Evolutionary conservation across 352 stramenopile genomes (phyloP).

Genomic region (Pythium sp.): DNA sequence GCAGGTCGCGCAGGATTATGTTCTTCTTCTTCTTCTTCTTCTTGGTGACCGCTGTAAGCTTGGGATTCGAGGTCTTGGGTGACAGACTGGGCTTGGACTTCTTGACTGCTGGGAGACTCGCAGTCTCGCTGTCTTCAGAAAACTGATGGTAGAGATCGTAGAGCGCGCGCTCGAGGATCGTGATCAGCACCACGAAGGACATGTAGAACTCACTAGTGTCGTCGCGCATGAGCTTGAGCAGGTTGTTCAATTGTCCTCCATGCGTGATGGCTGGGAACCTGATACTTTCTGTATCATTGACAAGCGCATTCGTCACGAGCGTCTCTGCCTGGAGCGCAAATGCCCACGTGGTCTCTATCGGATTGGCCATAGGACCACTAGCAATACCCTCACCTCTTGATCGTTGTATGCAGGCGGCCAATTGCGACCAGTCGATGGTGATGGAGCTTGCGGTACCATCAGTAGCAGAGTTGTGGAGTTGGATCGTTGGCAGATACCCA

Average conservation of each 20-base stretch:
- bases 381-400: background rate
- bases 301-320: background rate
- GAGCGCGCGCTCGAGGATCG: conserved; percentile 55
- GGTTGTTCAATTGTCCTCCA: conserved; percentile 19
- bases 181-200: conserved; percentile 51
- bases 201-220: conserved; percentile 50
- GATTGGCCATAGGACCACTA: conserved; percentile 8
- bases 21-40: conserved; percentile 36
- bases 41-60: background rate
- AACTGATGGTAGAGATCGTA: conserved; percentile 45
- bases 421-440: conserved; percentile 23
- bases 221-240: conserved; percentile 24
- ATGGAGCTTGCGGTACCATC: conserved; percentile 10
- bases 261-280: conserved; percentile 5
- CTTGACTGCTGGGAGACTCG: background rate
- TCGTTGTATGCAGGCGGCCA: conserved; percentile 17
- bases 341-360: conserved; percentile 35
- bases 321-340: conserved; percentile 38
- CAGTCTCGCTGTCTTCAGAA: background rate
- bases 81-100: background rate
- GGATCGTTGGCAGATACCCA: conserved; percentile 18
- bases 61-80: background rate
- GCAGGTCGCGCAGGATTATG: conserved; percentile 65
- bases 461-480: conserved; percentile 9
- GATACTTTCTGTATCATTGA: background rate